Evolutionary conservation across 202 grass and related monocot genomes (phyloP).

Genomic region (Panicum virgatum): DNA sequence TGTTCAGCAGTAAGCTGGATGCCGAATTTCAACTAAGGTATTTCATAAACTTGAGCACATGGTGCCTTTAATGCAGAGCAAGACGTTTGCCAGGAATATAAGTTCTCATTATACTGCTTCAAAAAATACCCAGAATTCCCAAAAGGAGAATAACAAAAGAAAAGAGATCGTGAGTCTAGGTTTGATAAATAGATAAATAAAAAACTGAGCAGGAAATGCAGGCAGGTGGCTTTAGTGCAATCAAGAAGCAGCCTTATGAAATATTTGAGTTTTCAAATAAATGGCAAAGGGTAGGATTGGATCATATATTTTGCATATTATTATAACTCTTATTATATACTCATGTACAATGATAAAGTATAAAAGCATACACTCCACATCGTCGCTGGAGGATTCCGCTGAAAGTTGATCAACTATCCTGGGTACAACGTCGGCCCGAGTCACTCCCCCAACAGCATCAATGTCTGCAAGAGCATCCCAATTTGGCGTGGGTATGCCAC

Average conservation of each 20-base stretch:
- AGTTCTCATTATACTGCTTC: background rate
- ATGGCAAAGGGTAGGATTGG: background rate
- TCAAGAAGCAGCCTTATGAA: background rate
- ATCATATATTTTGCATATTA: slow-evolving; percentile 32
- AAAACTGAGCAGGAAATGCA: slow-evolving; percentile 24
- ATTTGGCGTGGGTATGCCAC: slow-evolving; percentile 97
- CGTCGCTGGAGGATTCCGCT: slow-evolving; percentile 71
- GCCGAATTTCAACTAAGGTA: background rate
- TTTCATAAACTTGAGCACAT: slow-evolving; percentile 22
- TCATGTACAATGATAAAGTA: slow-evolving; percentile 19
- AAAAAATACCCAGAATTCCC: slow-evolving; percentile 17
- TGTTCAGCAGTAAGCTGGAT: background rate
- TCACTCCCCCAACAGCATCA: slow-evolving; percentile 92
- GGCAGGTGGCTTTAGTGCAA: slow-evolving; percentile 2
- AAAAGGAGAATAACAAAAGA: background rate
- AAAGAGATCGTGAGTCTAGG: background rate
- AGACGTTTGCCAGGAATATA: slow-evolving; percentile 6
- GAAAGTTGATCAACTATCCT: slow-evolving; percentile 93
- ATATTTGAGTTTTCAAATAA: background rate
- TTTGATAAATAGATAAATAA: too few relatives aligned
- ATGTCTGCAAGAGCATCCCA: slow-evolving; percentile 99
- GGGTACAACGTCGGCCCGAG: slow-evolving; percentile 91
- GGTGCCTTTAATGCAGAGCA: background rate
- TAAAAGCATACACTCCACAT: slow-evolving; percentile 71
- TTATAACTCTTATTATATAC: slow-evolving; percentile 3